These are phyloP conservation scores for Pseudogymnoascus sp. DNA, from an alignment of 2,329 filamentous ascomycete species.

Conservation along the genomic window DNA sequence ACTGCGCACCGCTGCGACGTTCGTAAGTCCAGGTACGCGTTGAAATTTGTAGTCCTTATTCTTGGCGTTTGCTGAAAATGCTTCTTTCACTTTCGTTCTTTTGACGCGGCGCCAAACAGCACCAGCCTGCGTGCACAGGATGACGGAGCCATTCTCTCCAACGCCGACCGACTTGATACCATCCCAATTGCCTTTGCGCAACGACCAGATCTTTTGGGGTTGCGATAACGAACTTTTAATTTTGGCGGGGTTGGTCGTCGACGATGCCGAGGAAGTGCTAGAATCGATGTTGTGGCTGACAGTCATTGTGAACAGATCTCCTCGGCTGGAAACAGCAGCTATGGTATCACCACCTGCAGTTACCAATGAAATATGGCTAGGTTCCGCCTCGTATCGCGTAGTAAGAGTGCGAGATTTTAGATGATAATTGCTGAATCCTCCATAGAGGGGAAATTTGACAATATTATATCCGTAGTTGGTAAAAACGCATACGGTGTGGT, in stretches of 20 bases:
- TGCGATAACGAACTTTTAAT: constrained; percentile 66
- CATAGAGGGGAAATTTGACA: constrained; percentile 68
- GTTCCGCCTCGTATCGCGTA: constrained; percentile 54
- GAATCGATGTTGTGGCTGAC: constrained; percentile 62
- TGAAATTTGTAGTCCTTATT: constrained; percentile 92
- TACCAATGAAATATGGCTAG: constrained; percentile 66
- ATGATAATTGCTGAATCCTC: constrained; percentile 63
- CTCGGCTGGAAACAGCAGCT: constrained; percentile 73
- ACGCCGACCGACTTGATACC: constrained; percentile 81
- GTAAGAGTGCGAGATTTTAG: constrained; percentile 58
- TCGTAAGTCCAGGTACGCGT: constrained; percentile 78
- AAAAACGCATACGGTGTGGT: constrained; percentile 85
- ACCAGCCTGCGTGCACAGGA: constrained; percentile 85
- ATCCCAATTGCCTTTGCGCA: constrained; percentile 58
- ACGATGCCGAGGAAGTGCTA: constrained; percentile 53
- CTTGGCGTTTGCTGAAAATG: constrained; percentile 29
- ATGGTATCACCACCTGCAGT: constrained; percentile 86
- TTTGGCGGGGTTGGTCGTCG: constrained; percentile 83
- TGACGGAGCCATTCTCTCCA: constrained; percentile 88
- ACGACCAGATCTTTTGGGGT: constrained; percentile 80
- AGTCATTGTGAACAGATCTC: constrained; percentile 80
- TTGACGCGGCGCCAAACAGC: constrained; percentile 88
- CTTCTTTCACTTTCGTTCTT: constrained; percentile 70
- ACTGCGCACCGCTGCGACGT: constrained; percentile 74
- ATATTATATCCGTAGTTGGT: constrained; percentile 95